These are phyloP conservation scores for Pseudogymnoascus sp. DNA, from an alignment of 2,329 filamentous ascomycete species.

Conservation along the genomic window DNA sequence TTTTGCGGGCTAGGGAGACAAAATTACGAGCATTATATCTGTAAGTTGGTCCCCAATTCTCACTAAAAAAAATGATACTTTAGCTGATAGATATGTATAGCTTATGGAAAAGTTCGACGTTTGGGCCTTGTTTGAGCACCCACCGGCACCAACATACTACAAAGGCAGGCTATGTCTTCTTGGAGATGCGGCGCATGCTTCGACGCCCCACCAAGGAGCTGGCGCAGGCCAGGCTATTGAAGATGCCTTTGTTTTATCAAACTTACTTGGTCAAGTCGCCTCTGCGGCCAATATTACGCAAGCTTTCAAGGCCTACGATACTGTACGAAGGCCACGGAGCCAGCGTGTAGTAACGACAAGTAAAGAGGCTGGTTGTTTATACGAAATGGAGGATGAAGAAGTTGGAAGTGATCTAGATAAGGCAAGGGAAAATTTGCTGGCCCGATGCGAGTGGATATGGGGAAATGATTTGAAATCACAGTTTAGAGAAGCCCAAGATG, in stretches of 20 bases:
- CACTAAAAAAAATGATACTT: conserved; percentile 18
- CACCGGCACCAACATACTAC: conserved; percentile 34
- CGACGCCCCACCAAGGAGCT: conserved; percentile 51
- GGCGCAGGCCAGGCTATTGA: conserved; percentile 52
- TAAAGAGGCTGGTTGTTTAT: conserved; percentile 27
- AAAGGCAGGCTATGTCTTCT: conserved; percentile 40
- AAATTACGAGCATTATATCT: conserved; percentile 29
- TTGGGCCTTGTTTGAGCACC: conserved; percentile 42
- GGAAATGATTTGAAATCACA: conserved; percentile 29
- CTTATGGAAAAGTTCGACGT: conserved; percentile 39
- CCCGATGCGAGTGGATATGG: conserved; percentile 32
- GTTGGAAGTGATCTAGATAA: conserved; percentile 30
- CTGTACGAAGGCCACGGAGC: conserved; percentile 33
- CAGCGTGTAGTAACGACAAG: conserved; percentile 27
- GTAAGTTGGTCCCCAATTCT: conserved; percentile 9
- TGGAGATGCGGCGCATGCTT: conserved; percentile 57
- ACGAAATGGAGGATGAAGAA: conserved; percentile 37
- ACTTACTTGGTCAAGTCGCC: conserved; percentile 38
- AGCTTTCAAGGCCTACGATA: conserved; percentile 45
- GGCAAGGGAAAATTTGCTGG: conserved; percentile 31
- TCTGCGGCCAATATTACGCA: conserved; percentile 31
- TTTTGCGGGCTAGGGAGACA: conserved; percentile 32
- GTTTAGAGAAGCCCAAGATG: conserved; percentile 31
- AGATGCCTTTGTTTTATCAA: conserved; percentile 38
- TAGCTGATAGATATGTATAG: conserved; percentile 28